A percentile compares a stretch with the other conserved stretches of the same genome.
Conservation (phyloP, 2,329 filamentous ascomycete genomes). For the Botrytis pseudocinerea region DNA sequence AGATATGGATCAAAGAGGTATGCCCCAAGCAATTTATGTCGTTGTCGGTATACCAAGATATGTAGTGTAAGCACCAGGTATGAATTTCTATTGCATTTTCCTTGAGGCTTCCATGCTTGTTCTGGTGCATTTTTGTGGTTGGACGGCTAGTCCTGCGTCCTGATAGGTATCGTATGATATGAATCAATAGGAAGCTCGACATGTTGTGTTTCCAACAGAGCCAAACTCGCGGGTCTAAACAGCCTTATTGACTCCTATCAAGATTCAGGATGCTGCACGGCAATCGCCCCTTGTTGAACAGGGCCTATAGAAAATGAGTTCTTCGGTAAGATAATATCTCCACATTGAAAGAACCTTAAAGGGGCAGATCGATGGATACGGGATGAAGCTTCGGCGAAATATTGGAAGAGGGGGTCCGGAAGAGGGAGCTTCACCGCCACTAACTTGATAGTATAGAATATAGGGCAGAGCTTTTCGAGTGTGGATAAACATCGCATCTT, state of each 20-base stretch:
- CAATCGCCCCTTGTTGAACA: background rate
- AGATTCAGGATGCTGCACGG: background rate
- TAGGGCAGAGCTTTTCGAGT: background rate
- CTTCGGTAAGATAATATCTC: background rate
- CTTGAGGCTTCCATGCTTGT: background rate
- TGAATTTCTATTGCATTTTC: background rate
- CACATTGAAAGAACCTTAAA: background rate
- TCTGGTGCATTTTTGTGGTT: background rate
- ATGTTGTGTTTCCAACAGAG: background rate
- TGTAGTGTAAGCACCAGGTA: background rate
- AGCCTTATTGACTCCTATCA: conserved; percentile 8
- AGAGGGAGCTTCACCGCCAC: background rate
- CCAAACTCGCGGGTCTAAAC: conserved; percentile 7
- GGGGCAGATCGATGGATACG: conserved; percentile 7
- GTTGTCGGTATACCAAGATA: background rate
- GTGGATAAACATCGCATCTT: background rate
- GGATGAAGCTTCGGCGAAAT: conserved; percentile 4
- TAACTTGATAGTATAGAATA: background rate
- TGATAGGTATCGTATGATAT: background rate
- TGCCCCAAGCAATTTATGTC: background rate
- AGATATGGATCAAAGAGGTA: background rate
- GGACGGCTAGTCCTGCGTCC: background rate
- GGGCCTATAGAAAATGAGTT: background rate
- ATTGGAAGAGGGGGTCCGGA: background rate
- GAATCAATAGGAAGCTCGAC: background rate